Evolutionary conservation across 2,329 filamentous ascomycete genomes (phyloP).

Genomic region (Mariannaea elegans): DNA sequence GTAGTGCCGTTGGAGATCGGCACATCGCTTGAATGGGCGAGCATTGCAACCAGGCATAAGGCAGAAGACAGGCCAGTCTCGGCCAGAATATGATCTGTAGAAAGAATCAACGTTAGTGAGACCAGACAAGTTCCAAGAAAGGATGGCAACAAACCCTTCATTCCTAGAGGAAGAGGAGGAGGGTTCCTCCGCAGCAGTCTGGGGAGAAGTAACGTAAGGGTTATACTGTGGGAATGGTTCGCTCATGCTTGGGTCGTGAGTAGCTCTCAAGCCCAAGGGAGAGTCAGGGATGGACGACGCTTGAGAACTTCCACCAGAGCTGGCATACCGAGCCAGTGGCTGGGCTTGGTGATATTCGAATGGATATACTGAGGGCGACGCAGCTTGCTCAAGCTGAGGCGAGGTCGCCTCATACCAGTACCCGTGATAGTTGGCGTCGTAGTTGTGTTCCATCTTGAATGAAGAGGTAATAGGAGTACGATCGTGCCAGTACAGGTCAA

Average conservation of each 20-base stretch:
- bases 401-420: slow-evolving; percentile 28
- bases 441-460: slow-evolving; percentile 29
- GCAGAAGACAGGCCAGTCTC: slow-evolving; percentile 50
- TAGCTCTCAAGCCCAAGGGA: slow-evolving; percentile 33
- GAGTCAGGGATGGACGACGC: slow-evolving; percentile 40
- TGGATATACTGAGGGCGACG: slow-evolving; percentile 27
- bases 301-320: slow-evolving; percentile 44
- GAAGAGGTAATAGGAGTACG: background rate
- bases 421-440: slow-evolving; percentile 23
- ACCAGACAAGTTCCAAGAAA: background rate
- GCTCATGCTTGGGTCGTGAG: slow-evolving; percentile 13
- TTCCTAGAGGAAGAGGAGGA: slow-evolving; percentile 7
- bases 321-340: slow-evolving; percentile 39
- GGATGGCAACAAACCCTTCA: slow-evolving; percentile 26
- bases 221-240: slow-evolving; percentile 16
- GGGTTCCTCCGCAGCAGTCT: slow-evolving; percentile 2
- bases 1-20: slow-evolving; percentile 64
- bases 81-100: slow-evolving; percentile 26
- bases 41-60: slow-evolving; percentile 52
- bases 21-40: slow-evolving; percentile 59
- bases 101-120: slow-evolving; percentile 11
- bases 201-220: background rate
- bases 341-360: slow-evolving; percentile 35
- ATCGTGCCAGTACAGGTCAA: slow-evolving; percentile 18
- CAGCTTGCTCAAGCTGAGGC: slow-evolving; percentile 30